These are phyloP conservation scores for Pterocarpus macrocarpus DNA, from an alignment of 306 rosid genomes.

Conservation along the genomic window DNA sequence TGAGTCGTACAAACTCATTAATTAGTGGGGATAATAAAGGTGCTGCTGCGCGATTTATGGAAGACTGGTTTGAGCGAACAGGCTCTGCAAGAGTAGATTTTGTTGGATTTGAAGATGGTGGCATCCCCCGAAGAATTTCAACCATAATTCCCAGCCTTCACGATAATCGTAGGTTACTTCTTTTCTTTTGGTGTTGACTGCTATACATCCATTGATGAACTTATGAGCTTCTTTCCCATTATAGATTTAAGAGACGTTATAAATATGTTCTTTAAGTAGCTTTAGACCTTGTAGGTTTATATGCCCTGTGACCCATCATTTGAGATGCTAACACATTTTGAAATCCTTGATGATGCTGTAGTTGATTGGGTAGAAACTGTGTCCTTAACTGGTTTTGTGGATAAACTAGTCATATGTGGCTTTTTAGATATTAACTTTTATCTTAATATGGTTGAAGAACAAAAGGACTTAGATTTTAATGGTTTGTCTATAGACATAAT, in stretches of 20 bases:
- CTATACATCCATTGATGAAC: neutral
- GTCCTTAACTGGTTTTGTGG: neutral
- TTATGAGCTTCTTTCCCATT: neutral
- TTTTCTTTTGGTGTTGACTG: slow-evolving; percentile 2
- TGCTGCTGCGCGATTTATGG: slow-evolving; percentile 98
- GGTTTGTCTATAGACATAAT: neutral
- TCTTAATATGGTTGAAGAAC: slow-evolving; percentile 15
- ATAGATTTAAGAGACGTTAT: slow-evolving; percentile 2
- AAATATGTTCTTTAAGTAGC: neutral
- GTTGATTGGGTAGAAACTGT: slow-evolving; percentile 19
- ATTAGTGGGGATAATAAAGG: slow-evolving; percentile 98
- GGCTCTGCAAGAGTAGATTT: slow-evolving; percentile 33
- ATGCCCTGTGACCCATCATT: neutral
- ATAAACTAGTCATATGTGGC: slow-evolving; percentile 8
- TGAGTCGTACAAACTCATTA: slow-evolving; percentile 91
- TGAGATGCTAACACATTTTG: neutral
- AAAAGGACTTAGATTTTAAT: neutral
- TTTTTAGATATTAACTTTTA: slow-evolving; percentile 3
- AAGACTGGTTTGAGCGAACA: slow-evolving; percentile 88
- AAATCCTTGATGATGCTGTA: slow-evolving; percentile 31
- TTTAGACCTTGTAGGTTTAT: slow-evolving; percentile 1
- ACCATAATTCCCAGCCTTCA: slow-evolving; percentile 55
- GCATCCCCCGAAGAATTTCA: slow-evolving; percentile 64
- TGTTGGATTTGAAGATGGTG: slow-evolving; percentile 50
- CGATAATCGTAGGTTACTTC: slow-evolving; percentile 54